Evolutionary conservation across 176 grass and related monocot genomes (phyloP), one percentile per base, ranked within the genome.

Genomic region (Carex parvula): DNA sequence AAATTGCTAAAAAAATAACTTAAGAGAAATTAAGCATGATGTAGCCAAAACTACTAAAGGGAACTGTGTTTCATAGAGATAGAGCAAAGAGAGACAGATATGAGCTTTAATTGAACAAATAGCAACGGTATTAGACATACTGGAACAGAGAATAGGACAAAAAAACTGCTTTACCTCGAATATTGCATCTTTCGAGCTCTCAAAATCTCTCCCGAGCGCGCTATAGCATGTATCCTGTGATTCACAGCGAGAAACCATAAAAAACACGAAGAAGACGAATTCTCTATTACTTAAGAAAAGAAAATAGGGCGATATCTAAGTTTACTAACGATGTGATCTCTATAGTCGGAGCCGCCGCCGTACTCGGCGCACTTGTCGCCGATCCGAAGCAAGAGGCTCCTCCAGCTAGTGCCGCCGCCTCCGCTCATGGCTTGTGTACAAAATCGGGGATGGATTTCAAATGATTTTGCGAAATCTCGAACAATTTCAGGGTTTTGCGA

Each of bases 311-410:
- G 35, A 66, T 30, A 52, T 14, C 33, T n/a, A 21, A 84, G 54
- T 71, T 71, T 21, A 67, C 89, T 89, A 24, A 98, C 96, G 79
- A 98, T 90, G 81, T 98, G 96, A 62, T 95, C 93, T 85, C 91
- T 93, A 84, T 92, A 85, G 81, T 98, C 96, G 42, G 87, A 70
- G 42, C 86, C 80, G 44, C 91, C 92, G 57, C 93, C 96, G 83
- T 98, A 98, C 83, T 98, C 96, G 21, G 86, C 83, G 87, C 93
- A 98, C 84, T 88, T 88, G 80, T 98, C 96, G 64, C 96, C 93
- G 83, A 98, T 91, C 79, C 93, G 88, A 61, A 95, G 86, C 59
- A 98, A 88, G 84, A 95, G 89, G 59, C 80, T 83, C 84, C 88
- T 87, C 96, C 93, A 98, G 86, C 88, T 87, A 35, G 54, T 84